These are phyloP conservation scores for Irpex rosettiformis DNA, from an alignment of 1,284 basidiomycete species.

Conservation along the genomic window DNA sequence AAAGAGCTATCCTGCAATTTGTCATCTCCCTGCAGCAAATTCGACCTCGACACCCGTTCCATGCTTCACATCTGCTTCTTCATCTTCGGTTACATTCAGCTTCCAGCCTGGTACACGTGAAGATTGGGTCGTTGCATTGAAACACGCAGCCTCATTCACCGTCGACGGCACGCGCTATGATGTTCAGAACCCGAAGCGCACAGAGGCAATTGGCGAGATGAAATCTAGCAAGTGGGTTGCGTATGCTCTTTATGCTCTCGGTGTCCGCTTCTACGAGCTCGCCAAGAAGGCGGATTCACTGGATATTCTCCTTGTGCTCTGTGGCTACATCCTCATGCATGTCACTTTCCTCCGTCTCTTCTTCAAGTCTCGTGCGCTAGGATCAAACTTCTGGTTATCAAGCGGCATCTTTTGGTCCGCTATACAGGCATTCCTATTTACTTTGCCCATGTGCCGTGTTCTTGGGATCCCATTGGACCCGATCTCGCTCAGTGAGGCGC, in stretches of 20 bases:
- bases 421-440: slow-evolving; percentile 85
- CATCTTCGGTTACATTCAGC: slow-evolving; percentile 55
- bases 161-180: slow-evolving; percentile 43
- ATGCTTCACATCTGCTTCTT: slow-evolving; percentile 42
- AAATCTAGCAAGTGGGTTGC: slow-evolving; percentile 82
- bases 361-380: slow-evolving; percentile 81
- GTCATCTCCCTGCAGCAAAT: slow-evolving; percentile 25
- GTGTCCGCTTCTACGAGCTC: slow-evolving; percentile 84
- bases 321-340: slow-evolving; percentile 97
- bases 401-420: slow-evolving; percentile 82
- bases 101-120: slow-evolving; percentile 51
- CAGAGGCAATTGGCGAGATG: slow-evolving; percentile 59
- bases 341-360: slow-evolving; percentile 90
- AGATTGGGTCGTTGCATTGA: slow-evolving; percentile 47
- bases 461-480: slow-evolving; percentile 90
- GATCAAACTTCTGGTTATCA: slow-evolving; percentile 88
- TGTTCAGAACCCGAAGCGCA: slow-evolving; percentile 34
- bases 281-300: slow-evolving; percentile 93
- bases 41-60: slow-evolving; percentile 17
- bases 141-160: slow-evolving; percentile 30
- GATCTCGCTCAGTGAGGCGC: slow-evolving; percentile 89
- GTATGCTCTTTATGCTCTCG: slow-evolving; percentile 78
- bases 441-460: slow-evolving; percentile 82
- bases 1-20: slow-evolving; percentile 25
- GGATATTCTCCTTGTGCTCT: slow-evolving; percentile 94